phyloP scores from a whole-genome alignment of 2,329 filamentous ascomycete species.

The Phoma sp. region DNA sequence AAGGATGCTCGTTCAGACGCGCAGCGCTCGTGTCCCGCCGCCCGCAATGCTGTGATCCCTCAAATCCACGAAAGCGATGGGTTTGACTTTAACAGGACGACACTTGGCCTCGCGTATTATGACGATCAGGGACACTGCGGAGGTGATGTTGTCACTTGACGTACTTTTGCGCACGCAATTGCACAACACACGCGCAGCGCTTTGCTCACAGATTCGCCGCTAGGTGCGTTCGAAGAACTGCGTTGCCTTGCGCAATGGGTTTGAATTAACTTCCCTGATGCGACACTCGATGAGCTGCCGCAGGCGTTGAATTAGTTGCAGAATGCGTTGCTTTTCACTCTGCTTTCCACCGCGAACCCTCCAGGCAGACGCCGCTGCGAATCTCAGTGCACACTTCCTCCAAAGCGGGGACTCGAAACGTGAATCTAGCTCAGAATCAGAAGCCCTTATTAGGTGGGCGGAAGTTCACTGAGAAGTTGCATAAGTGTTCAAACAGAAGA shows the following conservation, averaged over 20 bases:
- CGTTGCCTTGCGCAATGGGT: conserved; percentile 29
- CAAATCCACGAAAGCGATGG: conserved; percentile 37
- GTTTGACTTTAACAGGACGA: conserved; percentile 37
- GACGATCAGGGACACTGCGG: conserved; percentile 38
- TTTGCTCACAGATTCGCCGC: conserved; percentile 18
- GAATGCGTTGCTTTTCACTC: conserved; percentile 42
- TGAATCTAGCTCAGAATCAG: conserved; percentile 45
- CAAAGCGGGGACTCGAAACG: conserved; percentile 40
- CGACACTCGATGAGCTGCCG: conserved; percentile 29
- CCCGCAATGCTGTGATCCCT: conserved; percentile 35
- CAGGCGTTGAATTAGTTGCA: conserved; percentile 45
- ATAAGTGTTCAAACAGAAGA: conserved; percentile 42
- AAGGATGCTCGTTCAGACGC: conserved; percentile 27
- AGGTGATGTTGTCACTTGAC: conserved; percentile 42
- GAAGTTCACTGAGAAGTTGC: conserved; percentile 46
- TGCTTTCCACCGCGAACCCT: conserved; percentile 31
- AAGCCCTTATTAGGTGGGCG: conserved; percentile 49
- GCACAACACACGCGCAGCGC: conserved; percentile 34
- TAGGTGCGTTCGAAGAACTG: conserved; percentile 28
- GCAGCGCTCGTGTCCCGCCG: conserved; percentile 34
- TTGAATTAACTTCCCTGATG: conserved; percentile 29
- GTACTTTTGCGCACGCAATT: conserved; percentile 40
- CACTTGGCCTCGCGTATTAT: conserved; percentile 43
- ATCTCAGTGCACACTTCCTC: conserved; percentile 39
- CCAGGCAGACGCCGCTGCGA: conserved; percentile 40